phyloP scores from a whole-genome alignment of 106 monocot species.

The Cymbidium sinense region DNA sequence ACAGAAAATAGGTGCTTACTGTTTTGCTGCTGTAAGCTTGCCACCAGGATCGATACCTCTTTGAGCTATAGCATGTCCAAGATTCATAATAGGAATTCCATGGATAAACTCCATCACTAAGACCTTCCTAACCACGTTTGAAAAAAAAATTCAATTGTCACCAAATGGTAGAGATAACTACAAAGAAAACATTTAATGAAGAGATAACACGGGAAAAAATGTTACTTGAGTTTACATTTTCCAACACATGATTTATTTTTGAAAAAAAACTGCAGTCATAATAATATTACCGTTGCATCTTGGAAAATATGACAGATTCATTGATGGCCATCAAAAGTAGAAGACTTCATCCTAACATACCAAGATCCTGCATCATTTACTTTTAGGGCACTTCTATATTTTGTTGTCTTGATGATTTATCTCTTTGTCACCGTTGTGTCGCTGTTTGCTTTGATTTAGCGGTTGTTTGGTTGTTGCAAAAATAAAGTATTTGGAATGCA shows the following conservation, averaged over 20 bases:
- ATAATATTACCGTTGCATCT: background rate
- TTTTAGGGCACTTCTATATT: background rate
- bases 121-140: constrained; percentile 53
- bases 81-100: constrained; percentile 88
- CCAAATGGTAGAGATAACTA: background rate
- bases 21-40: constrained; percentile 60
- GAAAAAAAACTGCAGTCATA: background rate
- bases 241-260: background rate
- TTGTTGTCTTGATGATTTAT: background rate
- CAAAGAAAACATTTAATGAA: background rate
- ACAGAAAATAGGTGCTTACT: constrained; percentile 39
- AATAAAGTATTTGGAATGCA: no score
- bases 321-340: background rate
- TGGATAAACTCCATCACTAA: constrained; percentile 94
- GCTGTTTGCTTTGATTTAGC: background rate
- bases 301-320: background rate
- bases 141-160: constrained; percentile 1
- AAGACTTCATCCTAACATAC: background rate
- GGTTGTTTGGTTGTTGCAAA: no score
- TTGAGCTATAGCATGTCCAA: constrained; percentile 78
- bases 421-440: background rate
- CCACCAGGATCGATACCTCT: constrained; percentile 87
- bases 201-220: background rate
- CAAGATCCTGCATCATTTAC: background rate
- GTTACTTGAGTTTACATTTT: constrained; percentile 1